Conservation (phyloP, 257 asterid species). For the Hygrophila difformis region DNA sequence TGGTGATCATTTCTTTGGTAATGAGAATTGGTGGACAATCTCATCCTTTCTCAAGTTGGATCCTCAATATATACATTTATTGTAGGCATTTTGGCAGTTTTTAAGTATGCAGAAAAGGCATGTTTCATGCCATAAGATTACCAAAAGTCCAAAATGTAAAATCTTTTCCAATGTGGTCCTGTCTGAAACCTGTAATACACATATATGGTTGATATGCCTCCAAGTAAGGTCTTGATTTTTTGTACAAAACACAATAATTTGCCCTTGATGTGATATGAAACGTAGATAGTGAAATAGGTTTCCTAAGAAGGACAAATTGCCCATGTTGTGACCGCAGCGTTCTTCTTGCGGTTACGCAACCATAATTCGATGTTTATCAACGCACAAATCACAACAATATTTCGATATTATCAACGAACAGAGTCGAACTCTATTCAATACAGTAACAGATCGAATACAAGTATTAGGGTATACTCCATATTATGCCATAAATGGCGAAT, state of each 20-base stretch:
- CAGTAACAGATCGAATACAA: background rate
- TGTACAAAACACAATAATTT: background rate
- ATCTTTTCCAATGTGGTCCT: slow-evolving; percentile 8
- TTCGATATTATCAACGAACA: too few species aligned
- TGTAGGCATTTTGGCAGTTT: background rate
- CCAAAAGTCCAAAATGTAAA: slow-evolving; percentile 8
- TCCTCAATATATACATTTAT: background rate
- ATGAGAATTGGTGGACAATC: too few species aligned
- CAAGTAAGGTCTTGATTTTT: slow-evolving; percentile 10
- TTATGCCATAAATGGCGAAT: too few species aligned
- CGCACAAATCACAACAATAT: background rate
- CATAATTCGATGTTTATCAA: slow-evolving; percentile 11
- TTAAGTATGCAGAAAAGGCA: background rate
- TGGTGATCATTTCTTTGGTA: too few species aligned
- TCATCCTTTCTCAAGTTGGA: too few species aligned
- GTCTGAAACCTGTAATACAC: background rate
- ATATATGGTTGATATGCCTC: slow-evolving; percentile 3
- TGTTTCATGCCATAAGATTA: background rate
- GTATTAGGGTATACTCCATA: background rate
- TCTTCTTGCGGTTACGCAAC: too few species aligned
- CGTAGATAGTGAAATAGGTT: slow-evolving; percentile 11
- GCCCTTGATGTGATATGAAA: slow-evolving; percentile 1
- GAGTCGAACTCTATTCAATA: too few species aligned
- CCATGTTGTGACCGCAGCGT: too few species aligned
- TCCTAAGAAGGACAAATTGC: slow-evolving; percentile 14